Percentiles rank a stretch among this genome's conserved stretches.
Conservation (phyloP, 2,329 filamentous ascomycete genomes). For the Lasiodiplodia hormozganensis region DNA sequence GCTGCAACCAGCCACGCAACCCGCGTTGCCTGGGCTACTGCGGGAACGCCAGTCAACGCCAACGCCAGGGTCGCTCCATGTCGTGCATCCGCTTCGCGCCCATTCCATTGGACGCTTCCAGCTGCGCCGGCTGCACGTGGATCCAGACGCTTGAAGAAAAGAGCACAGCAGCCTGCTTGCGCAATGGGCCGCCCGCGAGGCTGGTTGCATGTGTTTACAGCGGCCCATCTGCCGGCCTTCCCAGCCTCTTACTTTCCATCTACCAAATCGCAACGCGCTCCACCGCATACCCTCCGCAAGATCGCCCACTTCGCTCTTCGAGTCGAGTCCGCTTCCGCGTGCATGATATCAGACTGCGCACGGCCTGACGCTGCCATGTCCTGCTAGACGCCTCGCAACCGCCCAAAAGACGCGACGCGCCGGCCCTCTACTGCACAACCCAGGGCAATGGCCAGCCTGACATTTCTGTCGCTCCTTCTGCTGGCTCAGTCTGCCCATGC, state of each 20-base stretch:
- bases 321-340: conserved; percentile 2
- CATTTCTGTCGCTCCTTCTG: conserved; percentile 12
- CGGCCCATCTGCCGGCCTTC: conserved; percentile 22
- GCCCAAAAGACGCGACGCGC: conserved; percentile 5
- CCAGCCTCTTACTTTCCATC: conserved; percentile 23
- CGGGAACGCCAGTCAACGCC: conserved; percentile 27
- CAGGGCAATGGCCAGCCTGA: conserved; percentile 19
- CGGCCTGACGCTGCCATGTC: conserved; percentile 25
- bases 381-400: conserved; percentile 16
- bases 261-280: conserved; percentile 12
- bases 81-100: conserved; percentile 17
- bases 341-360: conserved; percentile 21
- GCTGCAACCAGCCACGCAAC: conserved; percentile 9
- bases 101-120: conserved; percentile 22
- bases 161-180: background rate
- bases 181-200: conserved; percentile 1
- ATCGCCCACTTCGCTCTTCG: conserved; percentile 4
- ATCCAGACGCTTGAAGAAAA: conserved; percentile 10
- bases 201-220: conserved; percentile 28
- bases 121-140: conserved; percentile 15
- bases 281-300: background rate
- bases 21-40: conserved; percentile 24
- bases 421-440: background rate
- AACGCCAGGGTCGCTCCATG: conserved; percentile 23
- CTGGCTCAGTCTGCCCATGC: conserved; percentile 35